These are phyloP conservation scores for Helicostylum pulchrum DNA, from an alignment of 192 early-diverging fungal species.

Conservation along the genomic window DNA sequence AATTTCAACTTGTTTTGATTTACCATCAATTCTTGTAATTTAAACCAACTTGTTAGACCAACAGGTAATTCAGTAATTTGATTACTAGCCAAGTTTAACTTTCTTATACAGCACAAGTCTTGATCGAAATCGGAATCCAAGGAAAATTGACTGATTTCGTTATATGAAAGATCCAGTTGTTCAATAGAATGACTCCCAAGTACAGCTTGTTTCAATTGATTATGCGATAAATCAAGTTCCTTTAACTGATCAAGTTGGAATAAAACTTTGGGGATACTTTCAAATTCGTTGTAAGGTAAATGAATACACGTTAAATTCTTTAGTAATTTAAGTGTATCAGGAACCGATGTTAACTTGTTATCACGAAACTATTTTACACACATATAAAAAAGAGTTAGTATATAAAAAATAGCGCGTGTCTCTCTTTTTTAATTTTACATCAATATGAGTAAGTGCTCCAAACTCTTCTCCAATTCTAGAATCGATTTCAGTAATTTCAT, in stretches of 20 bases:
- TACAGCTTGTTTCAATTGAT: not conserved
- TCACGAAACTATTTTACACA: slow-evolving; percentile 38
- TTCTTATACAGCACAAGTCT: slow-evolving; percentile 1
- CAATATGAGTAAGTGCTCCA: slow-evolving; percentile 39
- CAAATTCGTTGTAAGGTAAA: slow-evolving; percentile 43
- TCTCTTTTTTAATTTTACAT: slow-evolving; percentile 39
- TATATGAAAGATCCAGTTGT: slow-evolving; percentile 4
- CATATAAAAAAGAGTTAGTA: slow-evolving; percentile 1
- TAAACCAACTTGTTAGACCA: not conserved
- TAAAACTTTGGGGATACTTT: slow-evolving; percentile 38
- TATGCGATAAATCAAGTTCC: slow-evolving; percentile 43
- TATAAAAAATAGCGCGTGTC: not conserved
- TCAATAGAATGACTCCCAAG: not conserved
- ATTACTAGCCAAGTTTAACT: slow-evolving; percentile 14
- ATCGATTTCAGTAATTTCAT: slow-evolving; percentile 43
- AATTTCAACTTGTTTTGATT: slow-evolving; percentile 5
- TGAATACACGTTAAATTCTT: slow-evolving; percentile 37
- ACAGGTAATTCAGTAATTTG: slow-evolving; percentile 33
- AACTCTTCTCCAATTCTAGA: slow-evolving; percentile 49
- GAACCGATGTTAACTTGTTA: slow-evolving; percentile 44
- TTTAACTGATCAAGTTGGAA: slow-evolving; percentile 33
- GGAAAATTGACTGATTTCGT: not conserved
- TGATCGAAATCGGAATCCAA: not conserved
- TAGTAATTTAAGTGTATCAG: slow-evolving; percentile 36
- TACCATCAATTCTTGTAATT: slow-evolving; percentile 15